Evolutionary conservation across 2,329 filamentous ascomycete species (phyloP), one percentile per base, ranked within the genome.

Genomic region (Cladosporium halotolerans): DNA sequence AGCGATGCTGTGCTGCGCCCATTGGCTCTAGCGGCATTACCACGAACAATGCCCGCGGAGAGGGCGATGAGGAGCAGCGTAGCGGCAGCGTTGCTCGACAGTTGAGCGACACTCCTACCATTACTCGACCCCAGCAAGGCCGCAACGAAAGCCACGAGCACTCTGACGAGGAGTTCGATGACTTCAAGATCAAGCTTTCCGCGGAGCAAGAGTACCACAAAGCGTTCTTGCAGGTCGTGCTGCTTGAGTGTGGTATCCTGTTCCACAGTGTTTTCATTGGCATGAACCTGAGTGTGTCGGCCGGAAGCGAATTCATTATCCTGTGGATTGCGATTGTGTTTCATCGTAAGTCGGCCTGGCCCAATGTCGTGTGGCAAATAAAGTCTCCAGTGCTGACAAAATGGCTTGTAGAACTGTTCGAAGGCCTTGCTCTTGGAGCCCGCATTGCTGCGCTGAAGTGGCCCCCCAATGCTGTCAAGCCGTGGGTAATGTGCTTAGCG

Each of bases 221-320:
- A 64, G 80, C 83, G 66, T 78, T 84, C 2, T 74, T 86, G 64
- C 85, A 88, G 66, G 86, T 86, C 58, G 79, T 85, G 3, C 75
- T 89, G 1, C 77, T 88, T 4, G 85, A 89, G 64, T 82, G 84
- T 50, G 85, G 85, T 53, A 89, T 89, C 57, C 73, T 89, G 2
- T 89, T 88, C 65, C 85, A 89, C 69, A 86, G 82, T 52, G 78
- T 89, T 45, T 86, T 87, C 64, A 83, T 86, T 44, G 83, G 83
- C 52, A 85, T 86, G 77, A 84, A 84, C 0, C 70, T 87, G 33
- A 83, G 80, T 33, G 83, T 86, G 55, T 83, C 83, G 9, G 77
- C 79, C 1, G 79, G 84, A 1, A 71, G 70, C 7, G 80, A 81
- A 4, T 85, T 85, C 63, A 67, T 83, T 50, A 73, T 86, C 33